Evolutionary conservation across 129 eudicot genomes (phyloP).

Genomic region (Helichrysum umbraculigerum): DNA sequence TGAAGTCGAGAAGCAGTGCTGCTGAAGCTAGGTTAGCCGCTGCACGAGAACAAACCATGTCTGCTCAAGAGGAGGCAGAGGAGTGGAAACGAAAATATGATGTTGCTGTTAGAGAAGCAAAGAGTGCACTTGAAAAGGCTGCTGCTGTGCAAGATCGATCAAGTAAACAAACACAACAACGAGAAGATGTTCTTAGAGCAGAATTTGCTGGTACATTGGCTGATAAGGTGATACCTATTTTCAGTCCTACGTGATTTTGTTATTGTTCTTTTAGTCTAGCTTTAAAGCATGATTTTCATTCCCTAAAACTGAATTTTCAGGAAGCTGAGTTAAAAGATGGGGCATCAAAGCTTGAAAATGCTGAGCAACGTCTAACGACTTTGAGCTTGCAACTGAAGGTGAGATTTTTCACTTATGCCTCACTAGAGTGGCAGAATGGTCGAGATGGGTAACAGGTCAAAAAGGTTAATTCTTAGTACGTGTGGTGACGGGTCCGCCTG

Average conservation of each 20-base stretch:
- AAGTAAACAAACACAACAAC: slow-evolving; percentile 61
- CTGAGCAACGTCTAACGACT: slow-evolving; percentile 82
- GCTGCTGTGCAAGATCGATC: slow-evolving; percentile 76
- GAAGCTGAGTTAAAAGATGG: slow-evolving; percentile 75
- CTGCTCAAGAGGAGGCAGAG: slow-evolving; percentile 91
- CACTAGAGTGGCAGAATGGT: neutral
- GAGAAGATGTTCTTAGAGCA: slow-evolving; percentile 83
- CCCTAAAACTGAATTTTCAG: slow-evolving; percentile 36
- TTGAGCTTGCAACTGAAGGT: slow-evolving; percentile 88
- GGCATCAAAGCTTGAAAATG: slow-evolving; percentile 67
- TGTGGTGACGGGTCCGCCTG: neutral
- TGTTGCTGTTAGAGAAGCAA: slow-evolving; percentile 80
- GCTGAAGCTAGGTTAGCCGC: slow-evolving; percentile 96
- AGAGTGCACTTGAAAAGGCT: slow-evolving; percentile 86
- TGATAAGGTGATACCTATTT: slow-evolving; percentile 58
- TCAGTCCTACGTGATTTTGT: neutral
- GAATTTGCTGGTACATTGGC: slow-evolving; percentile 66
- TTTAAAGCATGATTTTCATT: slow-evolving; percentile 17
- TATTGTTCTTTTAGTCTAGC: slow-evolving; percentile 1
- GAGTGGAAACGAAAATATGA: slow-evolving; percentile 96
- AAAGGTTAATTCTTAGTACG: neutral
- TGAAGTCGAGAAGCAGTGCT: slow-evolving; percentile 75
- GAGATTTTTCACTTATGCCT: slow-evolving; percentile 11
- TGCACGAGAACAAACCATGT: slow-evolving; percentile 74
- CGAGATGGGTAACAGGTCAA: neutral